Evolutionary conservation across 176 grass and related monocot genomes (phyloP), one percentile per base, ranked within the genome.

Genomic region (Elaeis guineensis): DNA sequence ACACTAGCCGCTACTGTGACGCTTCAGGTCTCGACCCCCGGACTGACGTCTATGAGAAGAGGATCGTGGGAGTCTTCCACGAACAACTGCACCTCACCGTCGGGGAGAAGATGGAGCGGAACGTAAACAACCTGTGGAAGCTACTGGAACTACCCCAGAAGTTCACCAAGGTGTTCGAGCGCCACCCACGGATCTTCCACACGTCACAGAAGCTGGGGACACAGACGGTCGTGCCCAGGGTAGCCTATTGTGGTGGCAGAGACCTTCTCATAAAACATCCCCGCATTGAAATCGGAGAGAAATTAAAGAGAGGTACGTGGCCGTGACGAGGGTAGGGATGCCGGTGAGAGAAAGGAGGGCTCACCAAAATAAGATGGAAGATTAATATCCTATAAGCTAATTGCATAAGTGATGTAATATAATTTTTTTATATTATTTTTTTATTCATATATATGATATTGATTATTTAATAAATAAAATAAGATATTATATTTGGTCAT

Each of bases 101-200:
- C 23, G 81, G 63, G 6, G 89, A 89, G 64, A 95, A 80, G 52
- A 95, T 78, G 0, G 78, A 81, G 29, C 73, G 89, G 28, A 95
- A 82, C 4, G 71, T 85, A 18, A 95, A 85, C 81, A 95, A 89
- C 61, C 77, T 95, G 75, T 77, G 89, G 67, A 79, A 69, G 80
- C 78, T 78, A 12, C 78, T 89, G 32, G 67, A 71, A 18, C 79
- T 95, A 78, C 85, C 85, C 0, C 81, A 89, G 67, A 95, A 95
- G 71, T 95, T 95, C 50, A 95, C 89, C 71, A 89, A 95, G 78
- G 84, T 89, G 29, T 95, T 95, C 16, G 81, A 85, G 75, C 84
- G 85, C 60, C 85, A 95, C 21, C 78, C 86, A 4, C 77, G 78
- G 69, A 85, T 89, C 72, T 85, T 89, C 75, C 85, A 89, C 61